phyloP scores from a whole-genome alignment of 2,329 filamentous ascomycete species.

The Pyrenophora tritici-repentis region DNA sequence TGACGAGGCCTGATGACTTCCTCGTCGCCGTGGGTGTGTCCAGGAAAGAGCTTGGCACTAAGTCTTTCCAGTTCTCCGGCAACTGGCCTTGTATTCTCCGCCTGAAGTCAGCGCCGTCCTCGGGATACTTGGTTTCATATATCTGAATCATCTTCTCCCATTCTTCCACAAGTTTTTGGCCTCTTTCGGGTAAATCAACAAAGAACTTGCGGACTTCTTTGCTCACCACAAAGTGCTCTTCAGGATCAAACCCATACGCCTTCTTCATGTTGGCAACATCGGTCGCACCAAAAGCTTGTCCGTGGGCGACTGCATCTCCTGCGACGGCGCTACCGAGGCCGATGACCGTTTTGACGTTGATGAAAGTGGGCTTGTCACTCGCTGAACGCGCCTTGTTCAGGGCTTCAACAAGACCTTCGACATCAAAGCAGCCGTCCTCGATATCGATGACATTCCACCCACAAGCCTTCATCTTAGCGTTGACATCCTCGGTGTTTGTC shows the following conservation, averaged over 20 bases:
- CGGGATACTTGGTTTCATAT: slow-evolving; percentile 54
- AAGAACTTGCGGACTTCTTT: slow-evolving; percentile 57
- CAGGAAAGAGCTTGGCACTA: slow-evolving; percentile 57
- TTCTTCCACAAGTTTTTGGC: slow-evolving; percentile 53
- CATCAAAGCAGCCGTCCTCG: slow-evolving; percentile 58
- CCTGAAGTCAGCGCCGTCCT: slow-evolving; percentile 56
- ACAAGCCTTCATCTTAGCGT: slow-evolving; percentile 62
- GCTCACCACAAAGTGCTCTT: slow-evolving; percentile 53
- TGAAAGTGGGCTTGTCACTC: slow-evolving; percentile 60
- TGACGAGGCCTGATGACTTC: slow-evolving; percentile 46
- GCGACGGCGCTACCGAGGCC: slow-evolving; percentile 60
- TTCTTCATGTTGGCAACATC: slow-evolving; percentile 63
- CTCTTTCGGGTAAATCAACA: slow-evolving; percentile 44
- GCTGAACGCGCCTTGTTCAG: slow-evolving; percentile 52
- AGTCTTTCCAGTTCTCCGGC: slow-evolving; percentile 54
- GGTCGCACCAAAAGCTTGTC: slow-evolving; percentile 60
- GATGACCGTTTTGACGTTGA: slow-evolving; percentile 64
- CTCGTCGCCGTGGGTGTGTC: slow-evolving; percentile 55
- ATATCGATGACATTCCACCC: slow-evolving; percentile 63
- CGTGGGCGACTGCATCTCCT: slow-evolving; percentile 60
- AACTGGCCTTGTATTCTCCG: slow-evolving; percentile 56
- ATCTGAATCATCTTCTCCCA: slow-evolving; percentile 55
- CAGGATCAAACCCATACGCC: slow-evolving; percentile 55
- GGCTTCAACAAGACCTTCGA: slow-evolving; percentile 55
- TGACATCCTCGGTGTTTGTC: slow-evolving; percentile 61